Evolutionary conservation across 2,329 filamentous ascomycete genomes (phyloP).

Genomic region (Arthrobotrys iridis): DNA sequence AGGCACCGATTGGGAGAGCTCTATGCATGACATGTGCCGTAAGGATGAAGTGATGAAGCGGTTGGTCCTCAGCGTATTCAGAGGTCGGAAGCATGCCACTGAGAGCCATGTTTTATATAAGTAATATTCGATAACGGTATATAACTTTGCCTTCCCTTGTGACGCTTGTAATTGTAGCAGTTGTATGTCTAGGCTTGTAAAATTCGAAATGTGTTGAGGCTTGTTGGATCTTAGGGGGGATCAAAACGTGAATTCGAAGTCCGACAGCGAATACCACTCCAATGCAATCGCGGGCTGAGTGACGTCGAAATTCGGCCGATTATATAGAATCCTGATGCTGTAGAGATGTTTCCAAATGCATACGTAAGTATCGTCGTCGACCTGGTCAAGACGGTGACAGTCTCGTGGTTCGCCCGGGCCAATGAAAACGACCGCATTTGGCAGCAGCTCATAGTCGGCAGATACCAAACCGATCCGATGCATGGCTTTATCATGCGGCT

Average conservation of each 20-base stretch:
- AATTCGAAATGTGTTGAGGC: conserved; percentile 3
- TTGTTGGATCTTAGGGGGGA: conserved; percentile 3
- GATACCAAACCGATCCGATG: neutral
- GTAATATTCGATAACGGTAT: neutral
- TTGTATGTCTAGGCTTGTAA: neutral
- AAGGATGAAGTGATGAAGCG: conserved; percentile 67
- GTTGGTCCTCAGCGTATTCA: conserved; percentile 72
- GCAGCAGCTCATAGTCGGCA: conserved; percentile 19
- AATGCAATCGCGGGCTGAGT: neutral
- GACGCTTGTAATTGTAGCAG: neutral
- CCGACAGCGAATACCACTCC: neutral
- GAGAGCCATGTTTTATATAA: conserved; percentile 27
- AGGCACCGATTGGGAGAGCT: conserved; percentile 67
- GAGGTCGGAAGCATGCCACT: conserved; percentile 57
- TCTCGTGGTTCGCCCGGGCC: conserved; percentile 10
- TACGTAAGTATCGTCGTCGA: conserved; percentile 17
- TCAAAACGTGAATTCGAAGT: neutral
- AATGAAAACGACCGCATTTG: conserved; percentile 25
- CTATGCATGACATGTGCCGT: conserved; percentile 70
- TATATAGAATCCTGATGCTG: neutral
- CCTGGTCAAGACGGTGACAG: neutral
- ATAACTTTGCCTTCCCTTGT: too few species aligned
- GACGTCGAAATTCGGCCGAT: neutral
- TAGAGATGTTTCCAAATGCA: neutral
- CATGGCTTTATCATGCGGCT: neutral